Percentiles rank a stretch among this genome's conserved stretches.
These are phyloP conservation scores for Sugiyamaella xylanicola DNA, from an alignment of 1,139 yeast species.

Conservation along the genomic window DNA sequence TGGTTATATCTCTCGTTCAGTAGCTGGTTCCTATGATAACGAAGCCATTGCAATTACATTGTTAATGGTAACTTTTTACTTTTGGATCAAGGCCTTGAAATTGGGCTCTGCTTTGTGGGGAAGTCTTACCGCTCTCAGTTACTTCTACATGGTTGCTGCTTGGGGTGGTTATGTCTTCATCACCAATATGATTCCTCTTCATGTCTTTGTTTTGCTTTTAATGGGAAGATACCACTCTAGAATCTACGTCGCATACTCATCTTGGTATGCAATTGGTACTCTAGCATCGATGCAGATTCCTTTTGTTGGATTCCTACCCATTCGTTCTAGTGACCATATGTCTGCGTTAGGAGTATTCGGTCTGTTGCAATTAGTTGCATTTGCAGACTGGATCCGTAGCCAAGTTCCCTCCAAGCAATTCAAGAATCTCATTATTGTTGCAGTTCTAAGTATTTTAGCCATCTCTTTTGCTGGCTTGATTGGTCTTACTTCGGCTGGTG, in stretches of 20 bases:
- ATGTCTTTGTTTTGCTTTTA: constrained; percentile 81
- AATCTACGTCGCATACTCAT: constrained; percentile 86
- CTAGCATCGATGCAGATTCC: constrained; percentile 99
- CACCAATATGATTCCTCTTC: constrained; percentile 95
- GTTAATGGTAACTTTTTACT: constrained; percentile 91
- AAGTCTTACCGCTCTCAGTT: constrained; percentile 79
- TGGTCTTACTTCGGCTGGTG: constrained; percentile 82
- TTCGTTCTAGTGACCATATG: constrained; percentile 98
- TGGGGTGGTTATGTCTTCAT: constrained; percentile 99
- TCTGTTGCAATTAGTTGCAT: constrained; percentile 82
- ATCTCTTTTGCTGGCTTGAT: constrained; percentile 74
- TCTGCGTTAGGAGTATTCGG: constrained; percentile 98
- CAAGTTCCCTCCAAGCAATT: constrained; percentile 76
- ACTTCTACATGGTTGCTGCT: constrained; percentile 99
- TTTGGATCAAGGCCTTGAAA: constrained; percentile 94
- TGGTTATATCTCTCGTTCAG: constrained; percentile 96
- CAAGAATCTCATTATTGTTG: constrained; percentile 65
- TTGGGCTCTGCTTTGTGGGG: constrained; percentile 88
- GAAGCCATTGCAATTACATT: constrained; percentile 98
- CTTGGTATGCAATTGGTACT: constrained; percentile 97
- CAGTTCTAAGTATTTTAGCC: constrained; percentile 56
- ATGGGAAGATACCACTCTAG: constrained; percentile 93
- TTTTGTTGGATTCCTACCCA: constrained; percentile 95
- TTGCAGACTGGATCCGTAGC: constrained; percentile 79
- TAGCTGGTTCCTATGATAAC: constrained; percentile 98